Conservation (phyloP, 2,329 filamentous ascomycete genomes). For the Endoconidiophora polonica region DNA sequence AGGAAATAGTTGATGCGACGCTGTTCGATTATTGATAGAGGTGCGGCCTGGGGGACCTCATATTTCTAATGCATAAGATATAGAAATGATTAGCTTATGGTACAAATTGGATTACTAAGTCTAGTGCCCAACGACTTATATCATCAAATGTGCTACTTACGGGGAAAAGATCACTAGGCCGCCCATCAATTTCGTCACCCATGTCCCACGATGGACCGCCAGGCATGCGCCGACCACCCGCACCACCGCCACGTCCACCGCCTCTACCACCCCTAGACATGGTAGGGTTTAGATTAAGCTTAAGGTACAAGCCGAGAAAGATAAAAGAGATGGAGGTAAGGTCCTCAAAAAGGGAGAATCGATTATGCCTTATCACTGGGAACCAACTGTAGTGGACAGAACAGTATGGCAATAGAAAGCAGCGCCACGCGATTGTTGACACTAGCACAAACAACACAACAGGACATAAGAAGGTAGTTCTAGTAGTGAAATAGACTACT, state of each 20-base stretch:
- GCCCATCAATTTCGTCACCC: constrained; percentile 37
- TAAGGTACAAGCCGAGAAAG: too few relatives aligned
- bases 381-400: too few relatives aligned
- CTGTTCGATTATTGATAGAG: constrained; percentile 28
- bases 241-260: constrained; percentile 33
- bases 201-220: constrained; percentile 35
- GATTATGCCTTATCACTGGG: background rate
- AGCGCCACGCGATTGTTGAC: too few relatives aligned
- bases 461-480: too few relatives aligned
- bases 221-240: constrained; percentile 29
- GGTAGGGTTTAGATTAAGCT: background rate
- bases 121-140: background rate
- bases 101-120: background rate
- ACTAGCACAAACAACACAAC: too few relatives aligned
- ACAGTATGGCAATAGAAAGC: too few relatives aligned
- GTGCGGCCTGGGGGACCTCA: constrained; percentile 28
- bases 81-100: background rate
- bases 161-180: constrained; percentile 43
- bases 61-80: constrained; percentile 26
- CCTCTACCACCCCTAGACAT: constrained; percentile 19
- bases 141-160: constrained; percentile 21
- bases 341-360: background rate
- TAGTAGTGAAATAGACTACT: too few relatives aligned
- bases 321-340: background rate
- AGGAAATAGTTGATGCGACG: constrained; percentile 34